A percentile compares a stretch with the other conserved stretches of the same genome.
Evolutionary conservation across 2,329 filamentous ascomycete species (phyloP).

Genomic region (Aspergillus quadrilineatus): DNA sequence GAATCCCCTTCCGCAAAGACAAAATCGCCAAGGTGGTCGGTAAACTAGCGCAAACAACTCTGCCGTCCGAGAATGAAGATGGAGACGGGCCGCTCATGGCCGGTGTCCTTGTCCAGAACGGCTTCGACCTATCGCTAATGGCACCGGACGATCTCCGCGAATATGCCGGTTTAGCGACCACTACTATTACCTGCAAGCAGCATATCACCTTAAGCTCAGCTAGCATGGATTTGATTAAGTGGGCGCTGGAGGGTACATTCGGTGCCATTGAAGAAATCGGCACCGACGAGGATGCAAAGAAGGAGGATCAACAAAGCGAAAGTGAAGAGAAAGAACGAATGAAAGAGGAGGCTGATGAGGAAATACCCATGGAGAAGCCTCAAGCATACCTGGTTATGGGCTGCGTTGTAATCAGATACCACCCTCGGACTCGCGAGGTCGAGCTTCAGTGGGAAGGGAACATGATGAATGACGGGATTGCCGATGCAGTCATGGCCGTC

Average conservation of each 20-base stretch:
- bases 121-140: conserved; percentile 97
- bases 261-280: conserved; percentile 68
- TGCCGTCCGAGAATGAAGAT: conserved; percentile 53
- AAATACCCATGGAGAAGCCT: conserved; percentile 38
- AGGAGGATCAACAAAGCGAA: conserved; percentile 19
- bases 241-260: conserved; percentile 93
- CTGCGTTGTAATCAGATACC: conserved; percentile 78
- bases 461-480: conserved; percentile 94
- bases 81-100: conserved; percentile 66
- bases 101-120: conserved; percentile 92
- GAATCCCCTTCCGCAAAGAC: conserved; percentile 92
- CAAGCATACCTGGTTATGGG: conserved; percentile 75
- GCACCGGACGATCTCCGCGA: conserved; percentile 92
- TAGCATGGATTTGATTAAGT: conserved; percentile 85
- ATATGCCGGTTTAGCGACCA: conserved; percentile 95
- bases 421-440: conserved; percentile 68
- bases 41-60: conserved; percentile 78
- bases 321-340: conserved; percentile 19
- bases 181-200: conserved; percentile 89
- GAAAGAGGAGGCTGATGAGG: conserved; percentile 47
- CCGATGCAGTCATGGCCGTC: conserved; percentile 94
- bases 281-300: conserved; percentile 16
- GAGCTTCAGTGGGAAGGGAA: conserved; percentile 98
- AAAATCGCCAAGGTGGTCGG: conserved; percentile 96
- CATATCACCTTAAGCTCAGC: conserved; percentile 83